Base-by-base conservation (phyloP, 2,329 filamentous ascomycete genomes). In the Lasiodiplodia citricola region DNA sequence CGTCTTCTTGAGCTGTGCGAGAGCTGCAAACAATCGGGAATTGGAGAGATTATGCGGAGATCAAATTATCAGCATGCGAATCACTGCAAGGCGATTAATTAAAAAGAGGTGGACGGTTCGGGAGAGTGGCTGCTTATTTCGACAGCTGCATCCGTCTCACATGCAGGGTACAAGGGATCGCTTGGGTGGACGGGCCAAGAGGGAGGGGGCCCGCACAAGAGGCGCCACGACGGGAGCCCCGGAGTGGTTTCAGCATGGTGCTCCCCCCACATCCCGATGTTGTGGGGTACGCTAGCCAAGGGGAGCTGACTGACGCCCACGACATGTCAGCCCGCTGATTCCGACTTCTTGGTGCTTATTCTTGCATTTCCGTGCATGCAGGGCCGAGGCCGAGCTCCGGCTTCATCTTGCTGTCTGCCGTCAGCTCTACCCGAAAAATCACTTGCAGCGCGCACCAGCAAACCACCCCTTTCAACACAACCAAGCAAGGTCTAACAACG, bases 201-300 rank as follows among this genome's bases (percentile, higher is more conserved):
- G 37, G 60, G 60, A 25, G 58, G 44, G 47, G 44, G 23, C 23
- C 38, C 60, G 47, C 44, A 52, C 16, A 16, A 18, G 13, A 4
- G 37, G 18, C 47, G 60, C 60, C 44, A 52, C 44, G 18, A 21
- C 58, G 41, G 38, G 41, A 14, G 60, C 31, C 44, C 58, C 60
- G 47, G 60, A 37, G 60, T 63, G 57, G 57, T 28, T 50, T 62
- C 37, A 11, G 58, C 38, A 13, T 11, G 41, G 57, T 44, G 57
- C 23, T 14, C 38, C 25, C 21, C 60, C 60, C 60, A 64, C 60
- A 64, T 64, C 60, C 60, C 60, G 60, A 52, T 13, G 18, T 41
- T 64, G 60, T 64, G 60, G 60, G 60, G 60, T 52, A 64, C 14
- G 58, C 44, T 47, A 41, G 38, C 28, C 28, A 28, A 28, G 38